Evolutionary conservation across 306 rosid genomes (phyloP).

Genomic region (Dryas alaskensis): DNA sequence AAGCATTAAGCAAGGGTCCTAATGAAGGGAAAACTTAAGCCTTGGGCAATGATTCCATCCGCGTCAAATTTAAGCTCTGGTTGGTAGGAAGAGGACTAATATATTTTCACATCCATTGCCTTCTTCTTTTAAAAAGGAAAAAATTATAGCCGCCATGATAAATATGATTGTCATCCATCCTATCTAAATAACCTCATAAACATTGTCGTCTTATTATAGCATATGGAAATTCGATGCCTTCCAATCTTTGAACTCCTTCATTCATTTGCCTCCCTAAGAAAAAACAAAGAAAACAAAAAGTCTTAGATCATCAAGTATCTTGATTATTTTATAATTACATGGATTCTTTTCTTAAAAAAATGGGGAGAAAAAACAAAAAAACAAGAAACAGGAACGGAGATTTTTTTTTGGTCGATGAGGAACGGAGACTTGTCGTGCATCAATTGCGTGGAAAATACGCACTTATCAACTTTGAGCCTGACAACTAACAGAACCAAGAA

Average conservation of each 20-base stretch:
- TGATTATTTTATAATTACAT: no score
- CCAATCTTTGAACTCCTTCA: neutral
- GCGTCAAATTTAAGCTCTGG: constrained; percentile 24
- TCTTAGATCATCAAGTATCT: neutral
- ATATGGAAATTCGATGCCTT: neutral
- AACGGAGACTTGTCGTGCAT: neutral
- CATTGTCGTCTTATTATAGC: neutral
- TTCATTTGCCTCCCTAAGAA: neutral
- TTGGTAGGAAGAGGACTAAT: constrained; percentile 36
- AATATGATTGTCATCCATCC: no score
- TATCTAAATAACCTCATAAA: no score
- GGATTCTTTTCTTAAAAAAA: no score
- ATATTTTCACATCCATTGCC: neutral
- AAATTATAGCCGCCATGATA: neutral
- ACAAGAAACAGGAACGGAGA: neutral
- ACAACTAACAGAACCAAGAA: no score
- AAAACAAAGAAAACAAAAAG: neutral
- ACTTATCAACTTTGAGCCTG: neutral
- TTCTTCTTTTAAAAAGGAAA: neutral
- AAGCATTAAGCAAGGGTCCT: constrained; percentile 1
- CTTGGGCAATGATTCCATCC: constrained; percentile 25
- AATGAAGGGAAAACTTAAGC: constrained; percentile 34
- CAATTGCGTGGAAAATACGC: neutral
- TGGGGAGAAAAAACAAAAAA: no score
- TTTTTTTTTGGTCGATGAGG: no score